Evolutionary conservation across 306 rosid species (phyloP), one percentile per base, ranked within the genome.

Genomic region (Nissolia schottii): DNA sequence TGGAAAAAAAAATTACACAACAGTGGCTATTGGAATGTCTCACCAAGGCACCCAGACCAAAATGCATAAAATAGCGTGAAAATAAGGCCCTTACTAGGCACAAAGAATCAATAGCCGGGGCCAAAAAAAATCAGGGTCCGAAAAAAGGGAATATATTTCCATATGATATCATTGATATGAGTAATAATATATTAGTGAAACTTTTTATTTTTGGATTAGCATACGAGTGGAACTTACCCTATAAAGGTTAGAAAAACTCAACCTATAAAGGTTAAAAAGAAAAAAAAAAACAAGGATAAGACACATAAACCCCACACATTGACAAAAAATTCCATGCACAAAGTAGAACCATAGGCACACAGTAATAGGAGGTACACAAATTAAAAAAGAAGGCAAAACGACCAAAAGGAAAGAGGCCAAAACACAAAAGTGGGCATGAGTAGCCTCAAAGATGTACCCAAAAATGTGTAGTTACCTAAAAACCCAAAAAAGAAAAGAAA

Each of bases 11-110:
- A 31, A 41, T 64, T 13, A 32, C 24, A 35, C 22, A 41, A 24
- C 58, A 18, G 41, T 34, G 64, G 29, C 54, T 37, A 49, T 14
- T 50, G 58, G 79, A 79, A 76, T 79, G 77, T 83, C 50, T 64
- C 43, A 35, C 59, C 53, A 37, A 53, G 43, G 16, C 20, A 69
- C n/a, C 25, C 3, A 61, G 40, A 80, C 41, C n/a, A n/a, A 64
- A 65, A 37, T 40, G 67, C 62, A 60, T 64, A 27, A 64, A 70
- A 77, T 23, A 25, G 54, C 73, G 78, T 73, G 74, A 77, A 77
- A 80, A 38, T 7, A 14, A 64, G 64, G 80, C 73, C 32, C 71
- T 72, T 0, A 10, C 41, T 54, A 75, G 41, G 40, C 41, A 25
- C 37, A 35, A 16, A 48, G 4, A 46, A 63, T 46, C 25, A 67